Conservation (phyloP, 192 early-diverging fungal species). For the Spizellomyces sp. region DNA sequence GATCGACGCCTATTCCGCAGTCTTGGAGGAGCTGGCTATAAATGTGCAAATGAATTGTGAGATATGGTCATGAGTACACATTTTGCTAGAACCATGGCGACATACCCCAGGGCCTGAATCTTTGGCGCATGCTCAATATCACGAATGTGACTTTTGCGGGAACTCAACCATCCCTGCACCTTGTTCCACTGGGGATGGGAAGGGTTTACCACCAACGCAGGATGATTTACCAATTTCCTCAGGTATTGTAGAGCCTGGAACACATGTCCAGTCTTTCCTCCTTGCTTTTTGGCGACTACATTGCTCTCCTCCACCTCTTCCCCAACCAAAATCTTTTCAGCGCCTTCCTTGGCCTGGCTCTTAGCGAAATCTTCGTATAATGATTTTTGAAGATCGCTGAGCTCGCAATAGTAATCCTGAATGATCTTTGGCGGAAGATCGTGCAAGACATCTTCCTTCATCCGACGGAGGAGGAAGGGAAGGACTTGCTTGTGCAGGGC, state of each 20-base stretch:
- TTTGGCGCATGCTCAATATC: constrained; percentile 88
- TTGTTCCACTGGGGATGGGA: constrained; percentile 82
- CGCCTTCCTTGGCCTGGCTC: constrained; percentile 51
- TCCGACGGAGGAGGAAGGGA: constrained; percentile 90
- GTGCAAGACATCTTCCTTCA: constrained; percentile 97
- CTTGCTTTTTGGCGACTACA: constrained; percentile 38
- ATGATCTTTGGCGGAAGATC: constrained; percentile 99
- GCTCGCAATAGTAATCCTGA: constrained; percentile 98
- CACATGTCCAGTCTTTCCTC: constrained; percentile 66
- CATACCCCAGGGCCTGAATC: constrained; percentile 78
- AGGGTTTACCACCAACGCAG: constrained; percentile 79
- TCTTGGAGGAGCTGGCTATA: constrained; percentile 77
- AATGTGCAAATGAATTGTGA: constrained; percentile 33
- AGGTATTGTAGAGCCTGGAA: constrained; percentile 99
- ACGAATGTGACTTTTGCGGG: constrained; percentile 50
- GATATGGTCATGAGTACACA: neutral
- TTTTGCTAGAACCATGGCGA: neutral
- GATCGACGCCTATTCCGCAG: constrained; percentile 88
- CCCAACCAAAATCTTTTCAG: constrained; percentile 19
- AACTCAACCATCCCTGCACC: constrained; percentile 63
- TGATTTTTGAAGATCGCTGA: constrained; percentile 84
- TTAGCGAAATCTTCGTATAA: constrained; percentile 94
- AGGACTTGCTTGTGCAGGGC: constrained; percentile 95
- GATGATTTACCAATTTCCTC: constrained; percentile 95
- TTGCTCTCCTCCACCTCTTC: constrained; percentile 33